Evolutionary conservation across 169 alveolate genomes (phyloP).

Genomic region (Neospora caninum): DNA sequence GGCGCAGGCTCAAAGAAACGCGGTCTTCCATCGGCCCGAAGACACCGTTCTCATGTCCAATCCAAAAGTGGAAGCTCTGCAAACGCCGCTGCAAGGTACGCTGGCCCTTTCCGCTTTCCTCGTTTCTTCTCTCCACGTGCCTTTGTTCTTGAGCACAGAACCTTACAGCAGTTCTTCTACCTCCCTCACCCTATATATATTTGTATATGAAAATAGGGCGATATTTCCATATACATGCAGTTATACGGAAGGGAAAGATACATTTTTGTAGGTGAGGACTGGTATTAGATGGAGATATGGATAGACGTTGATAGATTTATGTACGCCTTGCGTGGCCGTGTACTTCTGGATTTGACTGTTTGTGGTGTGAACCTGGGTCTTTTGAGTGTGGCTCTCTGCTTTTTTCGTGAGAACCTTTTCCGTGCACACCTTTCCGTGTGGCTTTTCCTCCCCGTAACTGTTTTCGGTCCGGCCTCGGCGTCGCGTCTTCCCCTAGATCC

Average conservation of each 20-base stretch:
- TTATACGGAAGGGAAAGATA: neutral
- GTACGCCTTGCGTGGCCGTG: too few relatives aligned
- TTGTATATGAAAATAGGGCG: neutral
- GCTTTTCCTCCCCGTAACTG: too few relatives aligned
- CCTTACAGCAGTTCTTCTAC: neutral
- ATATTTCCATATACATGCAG: neutral
- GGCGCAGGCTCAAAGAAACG: constrained; percentile 21
- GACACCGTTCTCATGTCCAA: constrained; percentile 11
- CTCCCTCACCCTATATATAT: neutral
- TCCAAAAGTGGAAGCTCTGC: constrained; percentile 45
- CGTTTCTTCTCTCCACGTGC: neutral
- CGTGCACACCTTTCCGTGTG: too few relatives aligned
- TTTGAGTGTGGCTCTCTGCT: too few relatives aligned
- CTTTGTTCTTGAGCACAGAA: neutral
- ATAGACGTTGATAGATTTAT: too few relatives aligned
- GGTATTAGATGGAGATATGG: too few relatives aligned
- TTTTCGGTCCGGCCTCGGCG: too few relatives aligned
- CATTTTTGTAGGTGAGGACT: too few relatives aligned
- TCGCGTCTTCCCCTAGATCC: neutral
- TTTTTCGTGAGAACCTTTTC: too few relatives aligned
- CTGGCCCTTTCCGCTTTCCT: neutral
- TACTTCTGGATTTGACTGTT: too few relatives aligned
- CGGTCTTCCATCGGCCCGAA: constrained; percentile 21
- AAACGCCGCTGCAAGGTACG: constrained; percentile 42
- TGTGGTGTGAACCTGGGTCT: too few relatives aligned